Evolutionary conservation across 1,284 basidiomycete species (phyloP).

Genomic region (Wallemia mellicola): DNA sequence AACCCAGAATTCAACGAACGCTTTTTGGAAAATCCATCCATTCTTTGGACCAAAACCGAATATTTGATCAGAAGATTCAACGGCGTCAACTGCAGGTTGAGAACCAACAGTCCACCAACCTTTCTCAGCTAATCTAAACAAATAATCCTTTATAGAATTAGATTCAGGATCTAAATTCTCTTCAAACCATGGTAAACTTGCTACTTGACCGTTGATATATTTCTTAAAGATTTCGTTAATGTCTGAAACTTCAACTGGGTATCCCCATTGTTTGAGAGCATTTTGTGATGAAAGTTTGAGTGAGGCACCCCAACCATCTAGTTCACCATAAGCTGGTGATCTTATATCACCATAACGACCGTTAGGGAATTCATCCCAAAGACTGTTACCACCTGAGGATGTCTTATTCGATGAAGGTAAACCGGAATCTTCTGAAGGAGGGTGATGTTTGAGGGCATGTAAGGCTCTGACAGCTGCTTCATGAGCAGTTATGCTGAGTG

Average conservation of each 20-base stretch:
- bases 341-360: conserved; percentile 91
- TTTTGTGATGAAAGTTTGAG: conserved; percentile 27
- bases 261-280: conserved; percentile 61
- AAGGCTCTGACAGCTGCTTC: not conserved
- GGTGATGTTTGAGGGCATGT: not conserved
- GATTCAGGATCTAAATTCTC: conserved; percentile 61
- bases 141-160: conserved; percentile 41
- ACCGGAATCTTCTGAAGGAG: not conserved
- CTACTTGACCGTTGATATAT: conserved; percentile 15
- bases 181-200: conserved; percentile 84
- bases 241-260: conserved; percentile 49
- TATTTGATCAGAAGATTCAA: conserved; percentile 44
- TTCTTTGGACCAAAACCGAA: conserved; percentile 78
- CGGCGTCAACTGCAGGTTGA: conserved; percentile 88
- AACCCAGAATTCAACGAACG: conserved; percentile 1
- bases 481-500: not conserved
- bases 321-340: conserved; percentile 86
- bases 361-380: conserved; percentile 97
- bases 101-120: conserved; percentile 96
- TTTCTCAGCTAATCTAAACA: conserved; percentile 56
- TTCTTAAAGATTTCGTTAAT: conserved; percentile 19
- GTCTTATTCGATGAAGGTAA: not conserved
- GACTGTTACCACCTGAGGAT: not conserved
- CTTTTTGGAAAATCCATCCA: conserved; percentile 87
- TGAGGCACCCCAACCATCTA: conserved; percentile 53